phyloP scores from a whole-genome alignment of 2,329 filamentous ascomycete species.

The Aureobasidium pullulans region DNA sequence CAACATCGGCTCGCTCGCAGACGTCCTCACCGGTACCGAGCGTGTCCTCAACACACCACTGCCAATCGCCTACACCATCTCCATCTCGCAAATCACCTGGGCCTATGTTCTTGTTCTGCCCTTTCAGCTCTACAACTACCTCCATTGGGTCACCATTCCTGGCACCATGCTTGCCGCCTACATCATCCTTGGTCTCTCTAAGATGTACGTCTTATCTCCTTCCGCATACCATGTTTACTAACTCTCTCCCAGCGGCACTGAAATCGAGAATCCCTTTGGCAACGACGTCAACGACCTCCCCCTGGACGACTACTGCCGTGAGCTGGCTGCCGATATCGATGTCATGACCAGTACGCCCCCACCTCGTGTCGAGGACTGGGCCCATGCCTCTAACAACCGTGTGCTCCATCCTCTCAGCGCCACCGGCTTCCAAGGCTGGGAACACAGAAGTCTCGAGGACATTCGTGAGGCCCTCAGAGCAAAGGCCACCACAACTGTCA shows the following conservation, averaged over 20 bases:
- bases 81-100: conserved; percentile 81
- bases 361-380: conserved; percentile 47
- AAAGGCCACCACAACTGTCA: conserved; percentile 27
- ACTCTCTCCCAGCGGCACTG: conserved; percentile 54
- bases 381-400: conserved; percentile 41
- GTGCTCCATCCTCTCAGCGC: conserved; percentile 51
- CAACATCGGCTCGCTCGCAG: conserved; percentile 58
- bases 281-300: conserved; percentile 76
- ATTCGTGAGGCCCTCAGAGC: conserved; percentile 38
- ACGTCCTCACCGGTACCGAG: conserved; percentile 64
- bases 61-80: conserved; percentile 74
- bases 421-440: conserved; percentile 34
- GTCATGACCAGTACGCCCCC: conserved; percentile 56
- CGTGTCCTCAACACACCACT: conserved; percentile 76
- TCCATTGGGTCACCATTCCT: conserved; percentile 71
- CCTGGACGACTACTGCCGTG: conserved; percentile 67
- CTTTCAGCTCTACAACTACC: conserved; percentile 62
- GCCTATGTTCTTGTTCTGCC: conserved; percentile 74
- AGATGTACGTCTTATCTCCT: background rate
- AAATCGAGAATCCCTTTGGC: conserved; percentile 82
- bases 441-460: conserved; percentile 30
- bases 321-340: conserved; percentile 67
- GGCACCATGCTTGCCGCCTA: conserved; percentile 63
- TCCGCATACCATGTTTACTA: conserved; percentile 23
- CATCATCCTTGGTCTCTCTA: conserved; percentile 70